These are phyloP conservation scores for Fagopyrum tataricum DNA, from an alignment of 148 eudicot genomes.

Conservation along the genomic window DNA sequence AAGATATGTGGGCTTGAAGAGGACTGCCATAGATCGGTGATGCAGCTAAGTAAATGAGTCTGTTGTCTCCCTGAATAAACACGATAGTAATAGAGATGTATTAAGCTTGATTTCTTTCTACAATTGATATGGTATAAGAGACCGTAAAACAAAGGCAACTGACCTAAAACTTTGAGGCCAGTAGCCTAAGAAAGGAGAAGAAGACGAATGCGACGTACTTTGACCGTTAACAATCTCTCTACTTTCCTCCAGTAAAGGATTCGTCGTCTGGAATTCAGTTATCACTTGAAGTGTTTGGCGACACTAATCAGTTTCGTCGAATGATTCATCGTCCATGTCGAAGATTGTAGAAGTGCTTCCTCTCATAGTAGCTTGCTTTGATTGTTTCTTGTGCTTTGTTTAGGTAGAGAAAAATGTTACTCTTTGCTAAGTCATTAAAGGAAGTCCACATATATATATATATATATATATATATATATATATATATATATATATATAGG, in stretches of 20 bases:
- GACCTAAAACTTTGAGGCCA: constrained; percentile 7
- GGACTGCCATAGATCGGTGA: constrained; percentile 50
- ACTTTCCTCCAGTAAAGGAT: background rate
- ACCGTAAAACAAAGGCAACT: background rate
- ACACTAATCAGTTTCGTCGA: background rate
- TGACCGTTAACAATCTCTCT: background rate
- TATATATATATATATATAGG: too few relatives aligned
- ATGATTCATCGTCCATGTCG: background rate
- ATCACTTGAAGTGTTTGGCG: background rate
- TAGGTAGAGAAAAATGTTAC: background rate
- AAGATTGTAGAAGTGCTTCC: background rate
- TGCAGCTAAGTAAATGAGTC: constrained; percentile 58
- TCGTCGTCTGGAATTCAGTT: background rate
- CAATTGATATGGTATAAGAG: too few relatives aligned
- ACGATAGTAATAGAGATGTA: background rate
- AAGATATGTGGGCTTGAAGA: constrained; percentile 28
- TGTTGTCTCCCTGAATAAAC: constrained; percentile 50
- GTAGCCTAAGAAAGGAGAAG: constrained; percentile 6
- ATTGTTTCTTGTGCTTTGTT: background rate
- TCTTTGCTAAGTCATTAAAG: too few relatives aligned
- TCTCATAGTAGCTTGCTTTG: background rate
- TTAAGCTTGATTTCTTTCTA: too few relatives aligned
- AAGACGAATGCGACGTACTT: background rate
- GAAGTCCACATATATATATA: too few relatives aligned
- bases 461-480: too few relatives aligned